A percentile compares a stretch with the other conserved stretches of the same genome.
These are phyloP conservation scores for Jaltomata sinuosa DNA, from an alignment of 257 asterid species.

Conservation along the genomic window DNA sequence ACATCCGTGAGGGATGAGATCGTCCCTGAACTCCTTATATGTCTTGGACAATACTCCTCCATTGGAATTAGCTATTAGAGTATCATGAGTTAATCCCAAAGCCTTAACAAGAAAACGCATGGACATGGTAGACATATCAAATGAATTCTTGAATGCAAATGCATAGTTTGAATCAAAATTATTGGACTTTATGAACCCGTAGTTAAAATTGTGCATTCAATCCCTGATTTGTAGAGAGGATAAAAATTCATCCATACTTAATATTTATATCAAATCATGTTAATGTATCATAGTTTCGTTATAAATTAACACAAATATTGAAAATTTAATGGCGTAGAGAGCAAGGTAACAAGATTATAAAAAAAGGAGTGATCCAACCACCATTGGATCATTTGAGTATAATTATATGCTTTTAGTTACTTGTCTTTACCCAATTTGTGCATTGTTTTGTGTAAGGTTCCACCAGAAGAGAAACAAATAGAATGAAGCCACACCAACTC, in stretches of 20 bases:
- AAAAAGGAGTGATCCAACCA: not conserved
- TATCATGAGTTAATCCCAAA: too few relatives aligned
- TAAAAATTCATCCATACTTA: too few relatives aligned
- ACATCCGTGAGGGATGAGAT: too few relatives aligned
- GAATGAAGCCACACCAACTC: constrained; percentile 41
- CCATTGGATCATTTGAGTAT: constrained; percentile 4
- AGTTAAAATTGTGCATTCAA: not conserved
- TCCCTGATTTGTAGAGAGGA: not conserved
- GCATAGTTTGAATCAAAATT: not conserved
- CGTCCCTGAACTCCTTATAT: too few relatives aligned
- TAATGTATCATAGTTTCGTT: not conserved
- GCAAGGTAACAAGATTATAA: not conserved
- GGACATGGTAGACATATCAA: not conserved
- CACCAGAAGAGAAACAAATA: constrained; percentile 28
- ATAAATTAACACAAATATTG: not conserved
- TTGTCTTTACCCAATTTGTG: constrained; percentile 30
- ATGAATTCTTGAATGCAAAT: accelerated
- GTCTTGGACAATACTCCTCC: too few relatives aligned
- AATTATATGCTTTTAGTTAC: constrained; percentile 1
- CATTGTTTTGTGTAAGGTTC: constrained; percentile 28
- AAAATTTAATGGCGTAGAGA: not conserved
- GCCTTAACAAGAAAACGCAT: not conserved
- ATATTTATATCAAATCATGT: too few relatives aligned
- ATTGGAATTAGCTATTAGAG: too few relatives aligned
- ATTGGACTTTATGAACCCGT: not conserved